Evolutionary conservation across 2,329 filamentous ascomycete species (phyloP), one percentile per base, ranked within the genome.

Genomic region (Aspergillus persii): DNA sequence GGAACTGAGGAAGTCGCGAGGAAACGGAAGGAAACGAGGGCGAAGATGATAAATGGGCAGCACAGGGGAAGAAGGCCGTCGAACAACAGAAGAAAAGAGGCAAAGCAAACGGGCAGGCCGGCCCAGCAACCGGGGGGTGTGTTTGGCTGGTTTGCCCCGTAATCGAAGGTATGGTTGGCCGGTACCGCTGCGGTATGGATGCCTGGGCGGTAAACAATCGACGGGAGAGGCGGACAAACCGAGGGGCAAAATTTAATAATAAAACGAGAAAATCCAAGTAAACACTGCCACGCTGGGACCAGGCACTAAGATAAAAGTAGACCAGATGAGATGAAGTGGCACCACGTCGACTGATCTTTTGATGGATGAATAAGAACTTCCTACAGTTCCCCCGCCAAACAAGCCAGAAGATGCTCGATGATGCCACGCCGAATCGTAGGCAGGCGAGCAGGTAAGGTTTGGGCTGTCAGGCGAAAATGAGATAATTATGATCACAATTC

Each of bases 371-470:
- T n/a, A 39, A 39, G 36, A 39, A 39, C 1, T 23, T 23, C 18
- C n/a, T n/a, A n/a, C 47, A 53, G 55, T 41, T 15, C 44, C 54
- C 52, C 15, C 52, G 48, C 44, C 30, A 46, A 57, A 55, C 39
- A 27, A 50, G 41, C 33, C 50, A 18, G 61, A 61, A 54, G 54
- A 62, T 55, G 60, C 62, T 66, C 27, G 55, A 61, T 65, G 63
- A 63, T 63, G 59, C 61, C 61, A 58, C 59, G 12, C 36, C 18
- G 8, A 11, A 36, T 36, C 33, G 53, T 47, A 29, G 18, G 26
- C 7, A 12, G 27, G 29, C 33, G 41, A 54, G 29, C 8, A 41
- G 4, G 51, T 46, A 48, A 36, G 48, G n/a, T 48, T 53, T 30
- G 46, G 52, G 51, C 44, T 52, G 47, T 52, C 33, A 53, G 57